phyloP scores from a whole-genome alignment of 2,329 filamentous ascomycete genomes.

The Scedosporium apiospermum region DNA sequence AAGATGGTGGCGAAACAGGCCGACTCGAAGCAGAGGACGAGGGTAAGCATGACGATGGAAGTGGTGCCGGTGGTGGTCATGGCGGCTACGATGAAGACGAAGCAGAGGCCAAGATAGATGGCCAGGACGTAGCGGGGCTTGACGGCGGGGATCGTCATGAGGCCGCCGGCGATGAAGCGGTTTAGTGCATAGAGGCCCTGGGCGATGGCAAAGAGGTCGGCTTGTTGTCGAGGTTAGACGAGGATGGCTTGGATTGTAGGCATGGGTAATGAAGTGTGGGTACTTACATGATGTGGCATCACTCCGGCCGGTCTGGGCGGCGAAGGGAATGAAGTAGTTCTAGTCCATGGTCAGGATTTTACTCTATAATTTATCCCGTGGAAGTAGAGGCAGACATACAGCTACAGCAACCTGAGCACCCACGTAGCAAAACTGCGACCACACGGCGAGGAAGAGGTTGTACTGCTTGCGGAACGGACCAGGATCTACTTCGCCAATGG shows the following conservation, averaged over 20 bases:
- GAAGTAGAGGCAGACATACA: neutral
- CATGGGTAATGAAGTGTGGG: neutral
- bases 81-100: constrained; percentile 43
- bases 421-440: constrained; percentile 54
- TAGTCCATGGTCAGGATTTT: neutral
- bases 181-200: constrained; percentile 52
- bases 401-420: constrained; percentile 48
- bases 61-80: constrained; percentile 41
- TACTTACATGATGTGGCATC: constrained; percentile 10
- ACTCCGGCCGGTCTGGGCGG: constrained; percentile 19
- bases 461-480: constrained; percentile 48
- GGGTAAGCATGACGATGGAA: constrained; percentile 44
- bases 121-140: constrained; percentile 47
- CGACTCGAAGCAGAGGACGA: constrained; percentile 47
- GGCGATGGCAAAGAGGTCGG: constrained; percentile 47
- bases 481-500: constrained; percentile 29
- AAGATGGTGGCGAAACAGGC: constrained; percentile 53
- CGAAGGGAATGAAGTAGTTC: constrained; percentile 45
- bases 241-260: neutral
- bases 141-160: constrained; percentile 41
- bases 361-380: neutral
- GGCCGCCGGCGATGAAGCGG: constrained; percentile 43
- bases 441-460: constrained; percentile 50
- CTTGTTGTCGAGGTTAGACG: neutral
- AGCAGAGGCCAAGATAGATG: constrained; percentile 39